These are phyloP conservation scores for Kregervanrija delftensis DNA, from an alignment of 805 yeast species.

Conservation along the genomic window DNA sequence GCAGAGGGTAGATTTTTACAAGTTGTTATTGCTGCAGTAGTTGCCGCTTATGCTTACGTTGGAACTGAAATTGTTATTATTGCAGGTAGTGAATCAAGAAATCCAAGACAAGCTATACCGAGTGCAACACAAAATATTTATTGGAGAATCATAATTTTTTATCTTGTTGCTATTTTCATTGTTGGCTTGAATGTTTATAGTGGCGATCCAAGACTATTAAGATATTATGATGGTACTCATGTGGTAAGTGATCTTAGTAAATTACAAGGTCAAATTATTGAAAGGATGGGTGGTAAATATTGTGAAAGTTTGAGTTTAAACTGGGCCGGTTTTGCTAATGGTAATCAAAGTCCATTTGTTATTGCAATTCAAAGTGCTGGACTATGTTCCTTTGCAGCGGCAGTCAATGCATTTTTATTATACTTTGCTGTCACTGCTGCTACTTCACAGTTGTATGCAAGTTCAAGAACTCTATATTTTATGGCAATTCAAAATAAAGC, in stretches of 20 bases:
- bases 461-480: constrained; percentile 52
- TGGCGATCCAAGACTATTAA: constrained; percentile 66
- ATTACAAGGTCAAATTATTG: constrained; percentile 15
- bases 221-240: constrained; percentile 36
- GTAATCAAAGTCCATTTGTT: constrained; percentile 50
- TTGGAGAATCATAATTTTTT: constrained; percentile 60
- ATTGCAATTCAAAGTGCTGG: constrained; percentile 49
- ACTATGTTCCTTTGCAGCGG: constrained; percentile 42
- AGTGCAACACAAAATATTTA: constrained; percentile 70
- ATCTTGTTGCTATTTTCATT: constrained; percentile 58
- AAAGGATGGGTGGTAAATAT: constrained; percentile 21
- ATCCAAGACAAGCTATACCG: constrained; percentile 72
- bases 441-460: constrained; percentile 50
- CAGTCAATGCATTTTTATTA: constrained; percentile 45
- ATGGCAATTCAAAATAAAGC: constrained; percentile 51
- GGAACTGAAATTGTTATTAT: constrained; percentile 80
- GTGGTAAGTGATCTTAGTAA: constrained; percentile 13
- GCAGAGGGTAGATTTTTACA: constrained; percentile 54
- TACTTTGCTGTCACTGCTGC: constrained; percentile 53
- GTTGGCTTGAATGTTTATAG: constrained; percentile 68
- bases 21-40: constrained; percentile 51
- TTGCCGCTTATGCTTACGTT: constrained; percentile 68
- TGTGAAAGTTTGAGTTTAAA: constrained; percentile 19
- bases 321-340: constrained; percentile 37
- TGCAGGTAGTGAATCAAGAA: constrained; percentile 81